Evolutionary conservation across 306 rosid genomes (phyloP), one percentile per base, ranked within the genome.

Genomic region (Potentilla sterilis): DNA sequence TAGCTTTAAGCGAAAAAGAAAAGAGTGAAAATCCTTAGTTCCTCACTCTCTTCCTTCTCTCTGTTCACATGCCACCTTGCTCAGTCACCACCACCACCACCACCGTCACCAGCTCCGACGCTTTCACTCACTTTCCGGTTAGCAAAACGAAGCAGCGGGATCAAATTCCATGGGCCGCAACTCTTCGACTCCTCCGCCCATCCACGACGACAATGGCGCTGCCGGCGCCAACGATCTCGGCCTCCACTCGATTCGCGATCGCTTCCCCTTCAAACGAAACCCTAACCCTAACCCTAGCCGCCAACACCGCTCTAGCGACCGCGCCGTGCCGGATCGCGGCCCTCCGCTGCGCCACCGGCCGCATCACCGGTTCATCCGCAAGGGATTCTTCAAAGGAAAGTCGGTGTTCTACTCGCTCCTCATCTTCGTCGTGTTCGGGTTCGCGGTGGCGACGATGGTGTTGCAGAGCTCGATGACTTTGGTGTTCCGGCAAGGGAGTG

Each of bases 381-480:
- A 87, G 77, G 93, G 98, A 22, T 52, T 90, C 9, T 83, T 81
- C 28, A 92, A 82, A 57, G 90, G 89, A 12, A 91, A 89, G 81
- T 83, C 88, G 42, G 73, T 80, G 40, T 75, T 92, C 80, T 95
- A 88, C 72, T 81, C 76, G 18, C 69, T 85, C 41, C 82, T 95
- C 40, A 76, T 92, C 67, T 82, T 80, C 24, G 92, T 86, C 13
- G 85, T 92, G 8, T 89, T 92, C 71, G 76, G 87, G 14, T 95
- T 88, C 48, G 92, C 91, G 0, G 40, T 84, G 70, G 97, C 95
- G 16, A 88, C 97, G 69, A 78, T 95, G 86, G 87, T 92, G 77
- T 67, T 92, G 93, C 99, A 90, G 87, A 95, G 87, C 87, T 92
- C 97, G 55, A 90, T 90, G 77, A 84, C 87, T 9, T 83, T 86